Percentiles rank a stretch among this genome's conserved stretches.
Conservation (phyloP, 1,284 basidiomycete genomes). For the Dichomitus squalens region DNA sequence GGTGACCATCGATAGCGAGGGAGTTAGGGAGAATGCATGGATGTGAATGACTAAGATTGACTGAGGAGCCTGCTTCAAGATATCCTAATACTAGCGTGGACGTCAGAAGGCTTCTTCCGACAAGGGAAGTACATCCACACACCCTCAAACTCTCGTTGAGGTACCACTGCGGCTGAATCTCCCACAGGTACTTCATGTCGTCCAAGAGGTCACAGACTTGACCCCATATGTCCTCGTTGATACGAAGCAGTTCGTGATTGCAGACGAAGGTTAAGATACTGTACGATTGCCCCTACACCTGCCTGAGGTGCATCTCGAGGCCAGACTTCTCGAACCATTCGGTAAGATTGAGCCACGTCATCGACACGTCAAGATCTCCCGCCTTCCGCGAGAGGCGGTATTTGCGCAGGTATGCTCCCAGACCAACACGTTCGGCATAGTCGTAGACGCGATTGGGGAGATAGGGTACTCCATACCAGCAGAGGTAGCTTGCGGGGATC, state of each 20-base stretch:
- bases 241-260: neutral
- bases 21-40: too few species aligned
- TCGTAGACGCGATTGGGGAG: neutral
- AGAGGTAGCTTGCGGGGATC: neutral
- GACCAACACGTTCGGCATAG: neutral
- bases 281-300: neutral
- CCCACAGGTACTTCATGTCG: neutral
- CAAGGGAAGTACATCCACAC: too few species aligned
- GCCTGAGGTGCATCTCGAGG: neutral
- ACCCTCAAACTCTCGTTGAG: neutral
- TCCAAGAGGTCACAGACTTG: neutral
- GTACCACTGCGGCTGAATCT: neutral
- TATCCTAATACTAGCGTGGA: too few species aligned
- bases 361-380: neutral
- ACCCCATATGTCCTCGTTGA: neutral
- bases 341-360: neutral
- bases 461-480: neutral
- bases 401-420: neutral
- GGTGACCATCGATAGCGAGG: too few species aligned
- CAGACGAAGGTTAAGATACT: neutral
- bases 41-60: too few species aligned
- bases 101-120: too few species aligned
- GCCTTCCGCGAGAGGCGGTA: too few species aligned
- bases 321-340: neutral
- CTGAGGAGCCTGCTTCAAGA: too few species aligned